Evolutionary conservation across 1,284 basidiomycete genomes (phyloP).

Genomic region (Volvariella surrecta): DNA sequence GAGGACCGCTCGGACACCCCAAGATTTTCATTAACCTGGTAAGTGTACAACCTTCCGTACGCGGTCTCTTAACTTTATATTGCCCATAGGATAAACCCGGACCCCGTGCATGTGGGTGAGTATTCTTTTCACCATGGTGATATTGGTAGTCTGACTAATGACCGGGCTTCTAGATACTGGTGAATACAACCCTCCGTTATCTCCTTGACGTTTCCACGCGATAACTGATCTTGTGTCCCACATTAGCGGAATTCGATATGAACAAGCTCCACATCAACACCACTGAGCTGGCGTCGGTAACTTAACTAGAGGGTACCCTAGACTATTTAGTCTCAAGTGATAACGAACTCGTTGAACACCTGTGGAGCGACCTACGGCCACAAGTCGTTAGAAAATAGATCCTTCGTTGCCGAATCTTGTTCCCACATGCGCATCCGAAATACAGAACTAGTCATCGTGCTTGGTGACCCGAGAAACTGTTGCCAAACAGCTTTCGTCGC

Average conservation of each 20-base stretch:
- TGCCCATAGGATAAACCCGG: constrained; percentile 61
- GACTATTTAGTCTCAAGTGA: constrained; percentile 8
- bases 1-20: constrained; percentile 94
- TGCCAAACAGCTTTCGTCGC: no score
- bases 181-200: constrained; percentile 27
- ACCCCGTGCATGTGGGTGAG: constrained; percentile 71
- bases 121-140: constrained; percentile 13
- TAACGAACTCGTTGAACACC: no score
- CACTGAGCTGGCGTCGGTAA: constrained; percentile 19
- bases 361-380: no score
- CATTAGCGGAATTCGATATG: constrained; percentile 73
- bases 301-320: no score
- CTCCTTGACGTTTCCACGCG: neutral
- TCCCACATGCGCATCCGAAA: no score
- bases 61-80: constrained; percentile 8
- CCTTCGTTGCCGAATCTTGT: no score
- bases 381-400: no score
- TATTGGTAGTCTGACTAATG: constrained; percentile 2
- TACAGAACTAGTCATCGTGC: no score
- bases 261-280: constrained; percentile 41
- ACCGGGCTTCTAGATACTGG: constrained; percentile 63
- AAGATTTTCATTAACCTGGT: constrained; percentile 96
- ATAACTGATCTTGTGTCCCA: neutral
- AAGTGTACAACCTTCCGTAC: constrained; percentile 15
- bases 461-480: no score